Evolutionary conservation across 148 eudicot species (phyloP).

Genomic region (Vaccinium myrtillus): DNA sequence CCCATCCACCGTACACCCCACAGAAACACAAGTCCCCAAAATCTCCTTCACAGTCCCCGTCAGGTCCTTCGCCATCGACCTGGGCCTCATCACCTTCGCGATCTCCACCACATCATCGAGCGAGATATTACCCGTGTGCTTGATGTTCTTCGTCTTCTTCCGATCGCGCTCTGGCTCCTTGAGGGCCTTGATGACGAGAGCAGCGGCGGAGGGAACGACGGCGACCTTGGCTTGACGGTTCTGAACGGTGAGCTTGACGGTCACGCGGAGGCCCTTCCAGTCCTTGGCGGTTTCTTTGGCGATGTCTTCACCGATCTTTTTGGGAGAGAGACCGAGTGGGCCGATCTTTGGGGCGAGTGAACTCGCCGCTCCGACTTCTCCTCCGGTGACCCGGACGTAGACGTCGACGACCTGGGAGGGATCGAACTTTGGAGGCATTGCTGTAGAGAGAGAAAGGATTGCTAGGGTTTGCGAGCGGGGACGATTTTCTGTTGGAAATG

Average conservation of each 20-base stretch:
- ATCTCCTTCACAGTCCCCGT: constrained; percentile 74
- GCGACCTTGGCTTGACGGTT: constrained; percentile 79
- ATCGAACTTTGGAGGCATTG: constrained; percentile 41
- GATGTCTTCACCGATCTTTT: constrained; percentile 42
- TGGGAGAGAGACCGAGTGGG: constrained; percentile 44
- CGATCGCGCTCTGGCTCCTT: constrained; percentile 78
- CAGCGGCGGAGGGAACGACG: constrained; percentile 80
- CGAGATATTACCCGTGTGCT: constrained; percentile 67
- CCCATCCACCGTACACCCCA: constrained; percentile 77
- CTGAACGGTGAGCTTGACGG: constrained; percentile 80
- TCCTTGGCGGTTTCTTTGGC: constrained; percentile 40
- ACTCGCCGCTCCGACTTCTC: constrained; percentile 40
- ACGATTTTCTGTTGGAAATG: background rate
- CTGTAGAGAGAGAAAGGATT: background rate
- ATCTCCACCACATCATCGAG: constrained; percentile 76
- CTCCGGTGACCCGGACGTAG: constrained; percentile 42
- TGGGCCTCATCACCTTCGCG: constrained; percentile 54
- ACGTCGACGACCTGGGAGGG: constrained; percentile 40
- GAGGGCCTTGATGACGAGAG: constrained; percentile 72
- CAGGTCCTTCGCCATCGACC: constrained; percentile 70
- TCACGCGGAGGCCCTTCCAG: constrained; percentile 78
- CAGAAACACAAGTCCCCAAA: constrained; percentile 67
- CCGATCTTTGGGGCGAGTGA: constrained; percentile 43
- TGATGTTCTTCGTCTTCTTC: constrained; percentile 73
- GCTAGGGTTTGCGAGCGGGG: background rate